These are phyloP conservation scores for Hanseniaspora sp. DNA, from an alignment of 1,139 yeast species.

Conservation along the genomic window DNA sequence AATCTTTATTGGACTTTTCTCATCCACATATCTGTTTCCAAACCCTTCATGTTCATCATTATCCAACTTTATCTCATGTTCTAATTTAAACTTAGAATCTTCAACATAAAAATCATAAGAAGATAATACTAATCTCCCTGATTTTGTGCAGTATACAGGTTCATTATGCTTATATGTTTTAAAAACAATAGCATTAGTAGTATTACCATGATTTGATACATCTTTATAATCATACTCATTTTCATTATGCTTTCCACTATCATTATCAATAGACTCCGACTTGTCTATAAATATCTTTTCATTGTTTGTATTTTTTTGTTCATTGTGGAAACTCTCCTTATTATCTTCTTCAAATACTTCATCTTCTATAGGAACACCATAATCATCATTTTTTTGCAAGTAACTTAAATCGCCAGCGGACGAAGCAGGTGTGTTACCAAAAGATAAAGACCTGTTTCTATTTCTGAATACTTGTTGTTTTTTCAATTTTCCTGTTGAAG, in stretches of 20 bases:
- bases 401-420: constrained; percentile 2
- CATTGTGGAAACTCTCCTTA: constrained; percentile 17
- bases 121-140: background rate
- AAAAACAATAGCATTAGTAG: background rate
- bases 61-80: background rate
- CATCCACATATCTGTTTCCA: background rate
- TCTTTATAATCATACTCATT: constrained; percentile 7
- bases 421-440: constrained; percentile 14
- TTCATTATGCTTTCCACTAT: background rate
- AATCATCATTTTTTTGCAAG: constrained; percentile 6
- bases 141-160: background rate
- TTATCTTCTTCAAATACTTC: constrained; percentile 2
- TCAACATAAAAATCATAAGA: constrained; percentile 2
- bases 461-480: constrained; percentile 13
- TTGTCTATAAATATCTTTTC: constrained; percentile 8
- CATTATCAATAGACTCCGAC: constrained; percentile 15
- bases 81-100: background rate
- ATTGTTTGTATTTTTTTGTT: background rate
- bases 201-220: background rate
- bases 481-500: constrained; percentile 22
- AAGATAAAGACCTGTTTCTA: constrained; percentile 9
- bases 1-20: background rate
- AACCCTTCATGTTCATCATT: background rate
- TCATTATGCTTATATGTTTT: background rate
- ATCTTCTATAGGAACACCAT: background rate